Conservation (phyloP, 208 protist species). For the Leishmania mexicana region DNA sequence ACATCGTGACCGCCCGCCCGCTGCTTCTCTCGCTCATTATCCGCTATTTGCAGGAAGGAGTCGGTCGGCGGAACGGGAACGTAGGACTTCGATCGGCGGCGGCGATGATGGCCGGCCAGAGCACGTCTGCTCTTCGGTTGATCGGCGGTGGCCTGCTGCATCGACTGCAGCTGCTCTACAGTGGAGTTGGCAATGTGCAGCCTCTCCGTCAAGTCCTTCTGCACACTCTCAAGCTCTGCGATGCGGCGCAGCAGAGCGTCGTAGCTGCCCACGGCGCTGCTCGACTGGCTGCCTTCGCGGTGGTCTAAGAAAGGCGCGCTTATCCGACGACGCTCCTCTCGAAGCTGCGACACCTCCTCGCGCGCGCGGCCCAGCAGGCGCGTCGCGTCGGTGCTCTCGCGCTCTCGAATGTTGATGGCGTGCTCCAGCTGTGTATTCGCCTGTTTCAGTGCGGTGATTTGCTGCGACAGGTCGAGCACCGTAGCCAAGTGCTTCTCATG, state of each 20-base stretch:
- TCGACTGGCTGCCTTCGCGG: constrained; percentile 17
- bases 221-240: constrained; percentile 19
- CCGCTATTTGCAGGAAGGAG: neutral
- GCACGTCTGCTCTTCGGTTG: no score
- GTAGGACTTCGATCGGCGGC: neutral
- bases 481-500: constrained; percentile 24
- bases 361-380: constrained; percentile 13
- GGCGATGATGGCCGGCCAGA: neutral
- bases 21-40: neutral
- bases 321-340: constrained; percentile 13
- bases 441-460: constrained; percentile 23
- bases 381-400: constrained; percentile 24
- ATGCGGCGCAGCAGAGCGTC: constrained; percentile 11
- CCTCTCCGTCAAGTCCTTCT: constrained; percentile 6
- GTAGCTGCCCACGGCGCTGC: neutral
- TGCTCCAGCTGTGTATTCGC: constrained; percentile 30
- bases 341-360: constrained; percentile 16
- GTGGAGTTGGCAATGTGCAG: constrained; percentile 1
- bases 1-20: neutral
- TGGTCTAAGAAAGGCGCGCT: constrained; percentile 5
- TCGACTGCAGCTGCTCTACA: constrained; percentile 6
- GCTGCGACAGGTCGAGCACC: constrained; percentile 29
- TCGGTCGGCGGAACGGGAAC: neutral
- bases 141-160: neutral
- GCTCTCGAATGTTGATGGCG: constrained; percentile 13